phyloP scores from a whole-genome alignment of 1,139 yeast genomes.

The Kurtzmaniella quercitrusa region DNA sequence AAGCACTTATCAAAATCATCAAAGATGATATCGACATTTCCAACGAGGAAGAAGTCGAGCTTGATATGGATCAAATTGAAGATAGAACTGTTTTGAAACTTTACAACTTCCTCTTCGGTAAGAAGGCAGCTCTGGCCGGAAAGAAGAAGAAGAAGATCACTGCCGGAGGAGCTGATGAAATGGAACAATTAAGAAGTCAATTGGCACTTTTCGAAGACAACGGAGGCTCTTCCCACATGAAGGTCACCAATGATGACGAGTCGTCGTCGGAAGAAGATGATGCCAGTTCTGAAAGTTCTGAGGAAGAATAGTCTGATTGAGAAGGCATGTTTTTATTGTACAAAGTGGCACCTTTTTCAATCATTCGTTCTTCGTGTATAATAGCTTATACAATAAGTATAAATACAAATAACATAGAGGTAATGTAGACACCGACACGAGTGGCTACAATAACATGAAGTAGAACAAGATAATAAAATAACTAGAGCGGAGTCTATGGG shows the following conservation, averaged over 20 bases:
- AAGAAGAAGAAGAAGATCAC: conserved; percentile 47
- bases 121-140: conserved; percentile 39
- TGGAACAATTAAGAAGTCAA: conserved; percentile 80
- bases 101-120: conserved; percentile 72
- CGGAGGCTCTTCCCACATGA: conserved; percentile 20
- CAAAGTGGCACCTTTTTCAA: background rate
- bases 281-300: conserved; percentile 56
- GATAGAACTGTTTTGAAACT: conserved; percentile 78
- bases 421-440: no score
- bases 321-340: background rate
- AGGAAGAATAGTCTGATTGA: conserved; percentile 44
- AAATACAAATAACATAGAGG: background rate
- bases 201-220: conserved; percentile 69
- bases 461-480: no score
- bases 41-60: conserved; percentile 82
- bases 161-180: conserved; percentile 70
- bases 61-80: conserved; percentile 92
- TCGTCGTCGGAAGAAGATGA: conserved; percentile 45
- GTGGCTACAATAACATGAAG: no score
- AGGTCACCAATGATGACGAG: conserved; percentile 30
- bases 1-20: conserved; percentile 79
- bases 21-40: conserved; percentile 78
- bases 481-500: no score
- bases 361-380: background rate
- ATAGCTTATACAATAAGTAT: background rate